Conservation (phyloP, 1,284 basidiomycete species). For the Ceratobasidium theobromae region DNA sequence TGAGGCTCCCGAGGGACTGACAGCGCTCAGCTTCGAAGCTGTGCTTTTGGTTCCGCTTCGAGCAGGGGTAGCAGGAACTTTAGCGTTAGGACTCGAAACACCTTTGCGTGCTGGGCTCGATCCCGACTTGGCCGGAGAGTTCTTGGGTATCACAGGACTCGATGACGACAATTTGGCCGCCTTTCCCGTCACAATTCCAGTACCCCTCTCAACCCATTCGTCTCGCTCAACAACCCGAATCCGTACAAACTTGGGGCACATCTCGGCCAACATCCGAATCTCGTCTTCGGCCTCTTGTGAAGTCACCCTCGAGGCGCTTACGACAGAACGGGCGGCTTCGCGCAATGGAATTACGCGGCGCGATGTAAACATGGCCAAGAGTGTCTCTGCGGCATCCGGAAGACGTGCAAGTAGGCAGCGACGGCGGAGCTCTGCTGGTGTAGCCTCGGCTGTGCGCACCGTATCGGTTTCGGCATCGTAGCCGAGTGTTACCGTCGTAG, state of each 20-base stretch:
- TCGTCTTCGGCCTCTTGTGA: slow-evolving; percentile 71
- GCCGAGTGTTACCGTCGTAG: slow-evolving; percentile 52
- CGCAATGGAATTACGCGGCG: slow-evolving; percentile 63
- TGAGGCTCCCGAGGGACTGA: neutral
- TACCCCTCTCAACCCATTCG: slow-evolving; percentile 63
- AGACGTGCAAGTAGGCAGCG: slow-evolving; percentile 74
- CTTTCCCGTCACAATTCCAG: neutral
- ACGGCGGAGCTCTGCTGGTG: slow-evolving; percentile 67
- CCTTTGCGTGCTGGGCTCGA: neutral
- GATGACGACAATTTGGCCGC: slow-evolving; percentile 62
- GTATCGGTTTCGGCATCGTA: slow-evolving; percentile 28
- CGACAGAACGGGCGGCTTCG: slow-evolving; percentile 63
- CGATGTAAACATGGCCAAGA: slow-evolving; percentile 52
- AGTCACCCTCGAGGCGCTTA: slow-evolving; percentile 44
- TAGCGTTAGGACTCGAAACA: neutral
- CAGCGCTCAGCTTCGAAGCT: slow-evolving; percentile 35
- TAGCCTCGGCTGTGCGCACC: slow-evolving; percentile 49
- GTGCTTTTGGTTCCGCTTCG: slow-evolving; percentile 36
- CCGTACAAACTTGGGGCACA: slow-evolving; percentile 78
- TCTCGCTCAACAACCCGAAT: slow-evolving; percentile 61
- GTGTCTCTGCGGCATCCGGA: slow-evolving; percentile 72
- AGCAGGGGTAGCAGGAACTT: neutral
- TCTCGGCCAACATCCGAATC: slow-evolving; percentile 58
- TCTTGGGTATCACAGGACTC: slow-evolving; percentile 42
- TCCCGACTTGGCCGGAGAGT: neutral